phyloP scores from a whole-genome alignment of 1,284 basidiomycete species.

The Puccinia polysora region DNA sequence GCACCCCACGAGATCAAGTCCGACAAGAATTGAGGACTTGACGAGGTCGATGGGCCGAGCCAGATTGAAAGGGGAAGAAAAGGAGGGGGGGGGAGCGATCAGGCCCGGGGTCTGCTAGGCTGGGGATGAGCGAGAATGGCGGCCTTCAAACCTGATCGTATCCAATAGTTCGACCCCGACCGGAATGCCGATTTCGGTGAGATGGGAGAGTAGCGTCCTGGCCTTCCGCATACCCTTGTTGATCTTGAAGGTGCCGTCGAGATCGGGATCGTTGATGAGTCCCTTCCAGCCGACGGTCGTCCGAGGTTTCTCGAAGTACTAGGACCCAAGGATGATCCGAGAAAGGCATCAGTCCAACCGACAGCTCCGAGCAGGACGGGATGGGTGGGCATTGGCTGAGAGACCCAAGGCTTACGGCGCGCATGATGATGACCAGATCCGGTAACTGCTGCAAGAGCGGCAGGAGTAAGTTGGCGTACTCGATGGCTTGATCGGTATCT shows the following conservation, averaged over 20 bases:
- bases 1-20: slow-evolving; percentile 96
- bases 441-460: slow-evolving; percentile 62
- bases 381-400: not conserved
- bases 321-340: not conserved
- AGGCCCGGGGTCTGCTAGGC: too few relatives aligned
- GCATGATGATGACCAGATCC: slow-evolving; percentile 86
- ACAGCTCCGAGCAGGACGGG: slow-evolving; percentile 47
- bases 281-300: slow-evolving; percentile 99
- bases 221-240: slow-evolving; percentile 93
- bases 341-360: too few relatives aligned
- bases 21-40: slow-evolving; percentile 89
- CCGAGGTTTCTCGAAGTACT: slow-evolving; percentile 66
- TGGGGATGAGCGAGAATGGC: too few relatives aligned
- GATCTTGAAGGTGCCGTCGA: slow-evolving; percentile 78
- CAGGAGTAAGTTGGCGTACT: slow-evolving; percentile 76
- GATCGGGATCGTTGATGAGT: slow-evolving; percentile 87
- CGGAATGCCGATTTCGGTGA: slow-evolving; percentile 77
- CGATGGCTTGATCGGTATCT: slow-evolving; percentile 75
- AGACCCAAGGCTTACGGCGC: slow-evolving; percentile 57
- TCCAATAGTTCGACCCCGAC: slow-evolving; percentile 79
- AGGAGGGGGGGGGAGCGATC: too few relatives aligned
- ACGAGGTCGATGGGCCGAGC: slow-evolving; percentile 53
- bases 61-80: too few relatives aligned
- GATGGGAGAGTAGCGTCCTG: slow-evolving; percentile 76
- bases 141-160: slow-evolving; percentile 52